Evolutionary conservation across 2,329 filamentous ascomycete genomes (phyloP).

Genomic region (Mariannaea elegans): DNA sequence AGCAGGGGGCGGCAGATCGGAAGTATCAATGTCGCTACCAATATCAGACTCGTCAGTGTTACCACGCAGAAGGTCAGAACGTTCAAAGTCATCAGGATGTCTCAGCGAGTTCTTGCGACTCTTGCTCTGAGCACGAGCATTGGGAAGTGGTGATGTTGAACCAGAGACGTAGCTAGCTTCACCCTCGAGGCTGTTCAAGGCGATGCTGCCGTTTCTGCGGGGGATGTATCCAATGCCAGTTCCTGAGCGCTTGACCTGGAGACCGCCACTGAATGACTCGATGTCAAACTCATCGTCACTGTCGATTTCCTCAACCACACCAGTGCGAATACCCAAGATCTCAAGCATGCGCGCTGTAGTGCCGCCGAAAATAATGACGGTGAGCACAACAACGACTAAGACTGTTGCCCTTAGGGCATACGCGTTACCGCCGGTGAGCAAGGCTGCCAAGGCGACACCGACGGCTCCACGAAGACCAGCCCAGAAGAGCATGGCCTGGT

Average conservation of each 20-base stretch:
- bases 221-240: slow-evolving; percentile 81
- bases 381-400: slow-evolving; percentile 95
- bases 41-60: slow-evolving; percentile 66
- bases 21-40: slow-evolving; percentile 71
- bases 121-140: slow-evolving; percentile 55
- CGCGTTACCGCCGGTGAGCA: slow-evolving; percentile 82
- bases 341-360: slow-evolving; percentile 98
- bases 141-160: slow-evolving; percentile 58
- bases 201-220: slow-evolving; percentile 68
- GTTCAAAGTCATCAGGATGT: slow-evolving; percentile 59
- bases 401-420: slow-evolving; percentile 91
- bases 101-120: slow-evolving; percentile 62
- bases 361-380: slow-evolving; percentile 98
- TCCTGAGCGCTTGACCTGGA: slow-evolving; percentile 83
- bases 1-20: slow-evolving; percentile 71
- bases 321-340: slow-evolving; percentile 94
- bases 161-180: slow-evolving; percentile 63
- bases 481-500: slow-evolving; percentile 99
- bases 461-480: slow-evolving; percentile 94
- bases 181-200: slow-evolving; percentile 62
- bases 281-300: slow-evolving; percentile 99
- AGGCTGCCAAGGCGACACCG: slow-evolving; percentile 91
- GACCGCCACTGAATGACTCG: slow-evolving; percentile 75
- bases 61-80: slow-evolving; percentile 63
- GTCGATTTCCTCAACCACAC: slow-evolving; percentile 95